phyloP scores from a whole-genome alignment of 495 filamentous ascomycete genomes.

The Xylaria acuta region DNA sequence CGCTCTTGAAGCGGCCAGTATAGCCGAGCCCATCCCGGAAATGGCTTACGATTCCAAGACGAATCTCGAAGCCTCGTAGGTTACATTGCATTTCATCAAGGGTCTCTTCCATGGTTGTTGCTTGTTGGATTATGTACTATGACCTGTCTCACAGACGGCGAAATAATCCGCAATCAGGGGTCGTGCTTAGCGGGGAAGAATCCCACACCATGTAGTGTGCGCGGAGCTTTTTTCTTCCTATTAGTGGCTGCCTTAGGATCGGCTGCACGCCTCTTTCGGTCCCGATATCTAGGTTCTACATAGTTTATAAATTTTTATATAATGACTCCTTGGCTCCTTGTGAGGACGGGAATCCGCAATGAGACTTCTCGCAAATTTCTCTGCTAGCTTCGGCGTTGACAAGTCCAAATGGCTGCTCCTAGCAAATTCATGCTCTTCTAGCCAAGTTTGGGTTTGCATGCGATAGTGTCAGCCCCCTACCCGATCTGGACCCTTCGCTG shows the following conservation, averaged over 20 bases:
- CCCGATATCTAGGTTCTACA: constrained; percentile 17
- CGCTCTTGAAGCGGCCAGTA: constrained; percentile 20
- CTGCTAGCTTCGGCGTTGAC: background rate
- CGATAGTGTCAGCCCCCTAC: constrained; percentile 25
- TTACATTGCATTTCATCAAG: constrained; percentile 25
- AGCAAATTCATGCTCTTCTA: constrained; percentile 11
- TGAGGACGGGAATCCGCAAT: background rate
- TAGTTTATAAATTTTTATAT: background rate
- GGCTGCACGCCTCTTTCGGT: constrained; percentile 23
- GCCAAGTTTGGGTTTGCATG: constrained; percentile 21
- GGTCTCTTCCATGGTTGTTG: constrained; percentile 12
- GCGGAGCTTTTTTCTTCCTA: constrained; percentile 10
- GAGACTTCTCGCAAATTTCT: background rate
- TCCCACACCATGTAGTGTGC: constrained; percentile 11
- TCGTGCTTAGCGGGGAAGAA: constrained; percentile 6
- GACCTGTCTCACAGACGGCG: constrained; percentile 12
- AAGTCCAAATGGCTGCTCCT: constrained; percentile 1
- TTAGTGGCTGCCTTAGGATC: constrained; percentile 14
- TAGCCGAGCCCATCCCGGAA: constrained; percentile 23
- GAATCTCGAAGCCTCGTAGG: constrained; percentile 23
- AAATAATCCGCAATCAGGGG: constrained; percentile 16
- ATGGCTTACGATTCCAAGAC: constrained; percentile 14
- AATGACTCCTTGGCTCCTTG: background rate
- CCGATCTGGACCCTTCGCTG: constrained; percentile 23
- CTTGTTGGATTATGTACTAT: constrained; percentile 15